Percentiles rank a stretch among this genome's conserved stretches.
These are phyloP conservation scores for Flaveria brownii DNA, from an alignment of 129 eudicot species.

Conservation along the genomic window DNA sequence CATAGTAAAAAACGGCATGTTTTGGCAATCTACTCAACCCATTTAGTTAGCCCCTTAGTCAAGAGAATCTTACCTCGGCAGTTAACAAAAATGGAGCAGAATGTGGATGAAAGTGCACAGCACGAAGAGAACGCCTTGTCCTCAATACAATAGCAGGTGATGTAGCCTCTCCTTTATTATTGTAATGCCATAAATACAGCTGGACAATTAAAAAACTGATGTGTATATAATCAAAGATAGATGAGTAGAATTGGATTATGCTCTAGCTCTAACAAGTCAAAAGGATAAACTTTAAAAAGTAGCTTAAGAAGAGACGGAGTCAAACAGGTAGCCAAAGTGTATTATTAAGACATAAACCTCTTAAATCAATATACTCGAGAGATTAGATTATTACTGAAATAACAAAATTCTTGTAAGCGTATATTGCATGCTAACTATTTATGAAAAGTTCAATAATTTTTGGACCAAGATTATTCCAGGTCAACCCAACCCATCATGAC, in stretches of 20 bases:
- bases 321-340: background rate
- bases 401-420: background rate
- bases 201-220: constrained; percentile 32
- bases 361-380: background rate
- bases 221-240: background rate
- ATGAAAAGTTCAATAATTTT: background rate
- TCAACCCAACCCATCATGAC: background rate
- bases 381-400: background rate
- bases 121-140: constrained; percentile 94
- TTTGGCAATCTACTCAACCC: background rate
- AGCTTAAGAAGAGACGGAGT: background rate
- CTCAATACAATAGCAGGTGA: constrained; percentile 74
- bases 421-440: background rate
- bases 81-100: constrained; percentile 90
- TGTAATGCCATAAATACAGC: constrained; percentile 96
- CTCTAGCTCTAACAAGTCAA: background rate
- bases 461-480: background rate
- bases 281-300: background rate
- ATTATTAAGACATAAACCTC: background rate
- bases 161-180: constrained; percentile 61
- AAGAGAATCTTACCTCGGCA: constrained; percentile 71
- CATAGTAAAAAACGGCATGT: background rate
- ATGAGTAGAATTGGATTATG: background rate
- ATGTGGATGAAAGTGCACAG: constrained; percentile 96
- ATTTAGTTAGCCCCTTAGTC: constrained; percentile 1